Evolutionary conservation across 441 rosid species (phyloP).

Genomic region (Mallotus repandus): DNA sequence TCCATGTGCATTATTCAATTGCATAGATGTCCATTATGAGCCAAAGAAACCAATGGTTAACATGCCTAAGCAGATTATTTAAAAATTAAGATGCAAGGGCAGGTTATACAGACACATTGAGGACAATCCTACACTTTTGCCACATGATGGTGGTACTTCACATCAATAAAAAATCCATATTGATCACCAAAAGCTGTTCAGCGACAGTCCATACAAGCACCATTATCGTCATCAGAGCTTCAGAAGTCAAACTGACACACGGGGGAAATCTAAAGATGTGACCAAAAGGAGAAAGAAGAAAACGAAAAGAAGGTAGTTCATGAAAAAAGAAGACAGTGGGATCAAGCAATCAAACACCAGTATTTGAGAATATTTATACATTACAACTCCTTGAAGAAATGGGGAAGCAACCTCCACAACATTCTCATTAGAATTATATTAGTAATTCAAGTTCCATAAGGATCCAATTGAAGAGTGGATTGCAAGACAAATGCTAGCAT

Average conservation of each 20-base stretch:
- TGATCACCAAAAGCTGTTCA: not conserved
- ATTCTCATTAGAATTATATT: not conserved
- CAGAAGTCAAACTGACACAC: conserved; percentile 14
- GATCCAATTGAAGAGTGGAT: not conserved
- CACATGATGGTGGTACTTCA: not conserved
- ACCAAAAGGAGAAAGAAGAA: not conserved
- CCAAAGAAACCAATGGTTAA: conserved; percentile 1
- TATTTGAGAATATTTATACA: not conserved
- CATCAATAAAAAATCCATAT: not conserved
- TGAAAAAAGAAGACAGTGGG: not conserved
- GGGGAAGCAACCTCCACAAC: not conserved
- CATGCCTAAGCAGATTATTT: not conserved
- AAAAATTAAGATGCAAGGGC: not conserved
- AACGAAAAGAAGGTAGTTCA: not conserved
- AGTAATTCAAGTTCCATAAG: not conserved
- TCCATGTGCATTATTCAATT: not conserved
- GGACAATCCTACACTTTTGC: not conserved
- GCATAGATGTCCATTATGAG: not conserved
- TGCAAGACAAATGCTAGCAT: not conserved
- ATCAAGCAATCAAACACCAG: not conserved
- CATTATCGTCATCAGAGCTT: not conserved
- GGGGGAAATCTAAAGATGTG: conserved; percentile 5
- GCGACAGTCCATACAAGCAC: not conserved
- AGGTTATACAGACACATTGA: not conserved
- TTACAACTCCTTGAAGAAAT: not conserved